These are phyloP conservation scores for Aspergillus persii DNA, from an alignment of 2,329 filamentous ascomycete species.

Conservation along the genomic window DNA sequence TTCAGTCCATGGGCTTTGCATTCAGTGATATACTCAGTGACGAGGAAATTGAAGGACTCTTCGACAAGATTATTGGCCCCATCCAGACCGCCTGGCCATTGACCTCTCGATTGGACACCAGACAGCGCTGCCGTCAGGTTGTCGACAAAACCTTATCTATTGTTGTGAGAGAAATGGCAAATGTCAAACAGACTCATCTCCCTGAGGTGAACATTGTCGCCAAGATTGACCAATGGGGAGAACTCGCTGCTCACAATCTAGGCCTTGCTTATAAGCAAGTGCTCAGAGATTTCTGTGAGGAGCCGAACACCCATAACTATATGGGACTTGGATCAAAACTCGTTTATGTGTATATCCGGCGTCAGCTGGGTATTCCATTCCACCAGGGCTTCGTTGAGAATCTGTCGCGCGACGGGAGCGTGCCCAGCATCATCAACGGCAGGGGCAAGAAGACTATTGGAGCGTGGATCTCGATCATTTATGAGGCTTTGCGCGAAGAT, in stretches of 20 bases:
- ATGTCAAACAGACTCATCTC: neutral
- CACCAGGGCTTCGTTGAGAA: slow-evolving; percentile 5
- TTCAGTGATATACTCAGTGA: neutral
- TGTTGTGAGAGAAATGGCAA: neutral
- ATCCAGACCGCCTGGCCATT: neutral
- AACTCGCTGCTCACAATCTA: neutral
- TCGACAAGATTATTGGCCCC: neutral
- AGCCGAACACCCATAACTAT: neutral
- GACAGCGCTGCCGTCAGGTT: neutral
- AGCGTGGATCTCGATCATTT: slow-evolving; percentile 4
- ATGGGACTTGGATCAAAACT: neutral
- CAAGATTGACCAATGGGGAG: neutral
- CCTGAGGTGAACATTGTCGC: neutral
- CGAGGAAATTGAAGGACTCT: neutral
- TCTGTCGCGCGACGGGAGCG: neutral
- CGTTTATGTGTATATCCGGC: neutral
- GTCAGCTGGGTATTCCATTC: neutral
- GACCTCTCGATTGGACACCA: slow-evolving; percentile 1
- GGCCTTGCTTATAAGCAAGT: neutral
- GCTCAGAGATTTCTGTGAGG: neutral
- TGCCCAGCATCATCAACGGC: neutral
- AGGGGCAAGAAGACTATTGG: slow-evolving; percentile 1
- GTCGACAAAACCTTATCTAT: neutral
- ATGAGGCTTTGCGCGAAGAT: slow-evolving; percentile 5
- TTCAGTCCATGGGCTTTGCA: neutral